Base-by-base conservation (phyloP, 352 stramenopile species). In the Pythium brachiatum region DNA sequence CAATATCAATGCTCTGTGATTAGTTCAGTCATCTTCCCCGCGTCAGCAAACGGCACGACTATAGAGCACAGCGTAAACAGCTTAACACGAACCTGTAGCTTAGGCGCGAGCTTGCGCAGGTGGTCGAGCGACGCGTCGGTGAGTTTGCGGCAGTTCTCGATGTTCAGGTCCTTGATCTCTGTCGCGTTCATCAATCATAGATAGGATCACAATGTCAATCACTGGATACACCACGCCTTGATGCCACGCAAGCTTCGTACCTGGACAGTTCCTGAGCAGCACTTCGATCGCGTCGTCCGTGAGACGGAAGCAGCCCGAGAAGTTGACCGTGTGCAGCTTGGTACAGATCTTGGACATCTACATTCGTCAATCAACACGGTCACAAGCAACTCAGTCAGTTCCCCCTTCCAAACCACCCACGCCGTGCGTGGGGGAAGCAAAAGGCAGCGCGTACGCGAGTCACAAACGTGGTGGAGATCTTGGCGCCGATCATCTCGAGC, bases 141-240 rank as follows among this genome's bases (percentile, higher is more conserved):
- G 50, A 96, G 69, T 57, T 96, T 96, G 48, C 88, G 88, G 68
- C 88, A 96, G 71, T 96, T 96, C 65, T 94, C 83, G 41, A 96
- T 74, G 57, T 94, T 94, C 50, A 96, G 62, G 7, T 96, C 86
- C 70, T 92, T 94, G 20, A 96, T 83, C 0, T 96, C 87, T 94
- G 57, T 27, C 8, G 18, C 9, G 38, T 44, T 44, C 26, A 58
- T 31, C 12, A 18, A 57, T 9, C 34, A 43, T n/a, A n/a, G n/a
- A n/a, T n/a, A n/a, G n/a, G n/a, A n/a, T n/a, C n/a, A n/a, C n/a
- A n/a, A n/a, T n/a, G n/a, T n/a, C n/a, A n/a, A n/a, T n/a, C n/a
- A n/a, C 29, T 34, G 29, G 29, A 34, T 9, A 9, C 29, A 34
- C 29, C 5, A 34, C 29, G 9, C 34, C 32, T 15, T 12, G 9